Evolutionary conservation across 1,284 basidiomycete species (phyloP).

Genomic region (Ceratobasidium theobromae): DNA sequence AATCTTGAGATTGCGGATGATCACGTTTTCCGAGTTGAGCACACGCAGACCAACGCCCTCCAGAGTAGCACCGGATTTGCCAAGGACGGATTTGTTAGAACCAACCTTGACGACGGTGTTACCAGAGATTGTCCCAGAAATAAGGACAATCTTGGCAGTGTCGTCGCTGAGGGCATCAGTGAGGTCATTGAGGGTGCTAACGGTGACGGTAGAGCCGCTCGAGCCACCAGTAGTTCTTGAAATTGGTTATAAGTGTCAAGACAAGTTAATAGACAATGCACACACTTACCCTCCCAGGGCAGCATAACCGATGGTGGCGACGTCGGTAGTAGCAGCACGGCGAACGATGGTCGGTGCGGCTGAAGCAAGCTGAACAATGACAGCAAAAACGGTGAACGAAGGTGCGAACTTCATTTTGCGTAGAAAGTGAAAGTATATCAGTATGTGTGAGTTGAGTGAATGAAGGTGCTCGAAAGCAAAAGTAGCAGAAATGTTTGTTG

Average conservation of each 20-base stretch:
- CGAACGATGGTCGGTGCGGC: background rate
- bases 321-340: background rate
- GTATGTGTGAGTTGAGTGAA: background rate
- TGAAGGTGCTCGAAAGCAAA: background rate
- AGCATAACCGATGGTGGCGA: slow-evolving; percentile 5
- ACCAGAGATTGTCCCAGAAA: slow-evolving; percentile 36
- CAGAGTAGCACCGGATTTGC: background rate
- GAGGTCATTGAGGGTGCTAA: background rate
- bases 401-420: background rate
- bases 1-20: slow-evolving; percentile 13
- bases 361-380: background rate
- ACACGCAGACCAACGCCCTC: slow-evolving; percentile 16
- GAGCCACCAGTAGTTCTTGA: slow-evolving; percentile 11
- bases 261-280: background rate
- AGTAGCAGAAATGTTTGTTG: background rate
- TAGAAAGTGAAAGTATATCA: background rate
- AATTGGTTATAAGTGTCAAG: background rate
- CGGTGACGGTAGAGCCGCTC: slow-evolving; percentile 7
- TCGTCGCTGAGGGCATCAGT: slow-evolving; percentile 46
- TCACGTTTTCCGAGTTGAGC: slow-evolving; percentile 1
- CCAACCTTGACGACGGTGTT: slow-evolving; percentile 13
- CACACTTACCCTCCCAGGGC: background rate
- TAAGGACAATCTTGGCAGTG: slow-evolving; percentile 51
- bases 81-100: background rate
- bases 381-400: background rate